These are phyloP conservation scores for Globisporangium polare DNA, from an alignment of 352 stramenopile species.

Conservation along the genomic window DNA sequence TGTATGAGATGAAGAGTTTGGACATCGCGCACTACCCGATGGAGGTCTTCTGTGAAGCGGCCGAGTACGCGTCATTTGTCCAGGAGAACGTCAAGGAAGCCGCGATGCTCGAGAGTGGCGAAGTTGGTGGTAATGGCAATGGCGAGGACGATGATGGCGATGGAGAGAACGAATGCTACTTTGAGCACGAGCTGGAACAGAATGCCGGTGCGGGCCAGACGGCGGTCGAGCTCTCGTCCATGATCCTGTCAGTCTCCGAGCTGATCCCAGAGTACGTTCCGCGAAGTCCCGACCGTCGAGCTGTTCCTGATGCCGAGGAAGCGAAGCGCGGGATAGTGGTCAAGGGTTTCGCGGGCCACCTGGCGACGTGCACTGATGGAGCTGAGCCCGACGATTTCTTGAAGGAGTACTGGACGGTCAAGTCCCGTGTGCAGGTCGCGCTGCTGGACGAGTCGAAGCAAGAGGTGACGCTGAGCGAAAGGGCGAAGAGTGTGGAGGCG, in stretches of 20 bases:
- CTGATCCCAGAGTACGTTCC: slow-evolving; percentile 39
- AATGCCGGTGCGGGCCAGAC: slow-evolving; percentile 49
- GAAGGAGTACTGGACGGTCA: slow-evolving; percentile 71
- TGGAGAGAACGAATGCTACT: slow-evolving; percentile 31
- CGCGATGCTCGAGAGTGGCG: slow-evolving; percentile 18
- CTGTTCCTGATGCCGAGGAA: slow-evolving; percentile 15
- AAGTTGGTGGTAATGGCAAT: slow-evolving; percentile 13
- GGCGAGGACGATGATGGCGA: slow-evolving; percentile 15
- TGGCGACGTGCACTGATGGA: slow-evolving; percentile 43
- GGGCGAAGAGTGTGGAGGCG: slow-evolving; percentile 28
- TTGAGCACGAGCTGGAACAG: slow-evolving; percentile 59
- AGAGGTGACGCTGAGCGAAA: slow-evolving; percentile 10
- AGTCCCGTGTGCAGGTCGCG: slow-evolving; percentile 31
- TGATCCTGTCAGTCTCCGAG: slow-evolving; percentile 37
- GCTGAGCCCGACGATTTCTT: slow-evolving; percentile 64
- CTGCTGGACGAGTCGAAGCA: slow-evolving; percentile 17
- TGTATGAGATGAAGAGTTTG: slow-evolving; percentile 69
- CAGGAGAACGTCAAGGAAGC: slow-evolving; percentile 69
- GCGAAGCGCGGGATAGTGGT: slow-evolving; percentile 35
- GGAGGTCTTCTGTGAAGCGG: slow-evolving; percentile 64
- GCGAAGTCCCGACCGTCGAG: slow-evolving; percentile 16
- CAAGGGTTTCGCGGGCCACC: slow-evolving; percentile 69
- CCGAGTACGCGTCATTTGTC: slow-evolving; percentile 67
- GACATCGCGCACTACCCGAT: slow-evolving; percentile 63
- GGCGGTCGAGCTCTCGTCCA: slow-evolving; percentile 50